Evolutionary conservation across 2,329 filamentous ascomycete species (phyloP), one percentile per base, ranked within the genome.

Genomic region (Coniochaeta sp.): DNA sequence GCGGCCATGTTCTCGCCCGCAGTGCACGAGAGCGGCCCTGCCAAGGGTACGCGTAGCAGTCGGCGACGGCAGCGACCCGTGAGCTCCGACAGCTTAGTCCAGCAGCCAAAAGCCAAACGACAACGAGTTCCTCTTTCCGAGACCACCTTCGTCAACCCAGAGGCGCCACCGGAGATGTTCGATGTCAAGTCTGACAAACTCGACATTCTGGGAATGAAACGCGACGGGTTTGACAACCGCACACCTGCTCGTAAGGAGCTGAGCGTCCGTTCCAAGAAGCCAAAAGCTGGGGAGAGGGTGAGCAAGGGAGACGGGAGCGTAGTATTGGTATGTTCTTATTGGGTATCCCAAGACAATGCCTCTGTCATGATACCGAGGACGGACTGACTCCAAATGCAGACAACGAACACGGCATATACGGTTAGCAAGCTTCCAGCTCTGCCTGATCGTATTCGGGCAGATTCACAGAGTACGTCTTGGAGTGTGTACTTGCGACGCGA

Each of bases 391-490:
- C 24, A 66, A 63, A 62, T 64, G 12, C 62, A 96, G 89, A 91
- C 90, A 43, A 91, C 87, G 70, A 96, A 90, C 69, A 87, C 88
- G 70, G 90, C 90, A 64, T 97, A 95, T 72, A 89, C 84, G 50
- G 90, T 96, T 64, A 90, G 89, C 74, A 92, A 93, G 73, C 82
- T 97, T 34, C 90, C 90, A 61, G 87, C 89, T 60, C 82, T 96
- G 26, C 93, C 93, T 57, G 88, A 93, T 68, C 85, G 87, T 68
- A 83, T 96, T 64, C 86, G 87, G 65, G 77, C 83, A 65, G 83
- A 87, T 68, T 80, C 83, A 61, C 79, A 80, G 71, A 83, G 89
- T 92, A 81, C 72, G 85, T 73, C 40, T 36, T 17, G 50, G n/a
- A 12, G 31, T 14, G n/a, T 52, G 33, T 12, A 19, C 28, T 38